Conservation (phyloP, 1,139 yeast species). For the Blastobotrys indianensis region DNA sequence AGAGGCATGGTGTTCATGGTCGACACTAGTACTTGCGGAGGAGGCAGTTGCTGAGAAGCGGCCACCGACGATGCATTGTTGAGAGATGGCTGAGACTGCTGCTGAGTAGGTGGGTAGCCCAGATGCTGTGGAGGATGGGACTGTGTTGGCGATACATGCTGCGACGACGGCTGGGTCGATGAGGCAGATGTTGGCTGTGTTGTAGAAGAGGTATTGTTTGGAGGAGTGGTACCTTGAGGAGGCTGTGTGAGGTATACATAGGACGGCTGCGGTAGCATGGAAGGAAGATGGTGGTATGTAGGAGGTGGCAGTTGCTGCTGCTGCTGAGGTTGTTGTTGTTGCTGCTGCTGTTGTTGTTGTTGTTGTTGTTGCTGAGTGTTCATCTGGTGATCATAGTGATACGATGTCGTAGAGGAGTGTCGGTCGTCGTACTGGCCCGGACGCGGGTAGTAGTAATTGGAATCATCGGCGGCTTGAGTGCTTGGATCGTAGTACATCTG, state of each 20-base stretch:
- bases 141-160: neutral
- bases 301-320: conserved; percentile 4
- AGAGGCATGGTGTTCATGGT: neutral
- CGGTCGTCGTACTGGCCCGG: conserved; percentile 8
- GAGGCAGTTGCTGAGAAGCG: conserved; percentile 7
- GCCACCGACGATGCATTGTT: conserved; percentile 2
- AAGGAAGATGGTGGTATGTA: neutral
- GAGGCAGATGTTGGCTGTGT: neutral
- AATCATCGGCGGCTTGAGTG: conserved; percentile 2
- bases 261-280: conserved; percentile 1
- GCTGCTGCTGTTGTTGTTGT: conserved; percentile 3
- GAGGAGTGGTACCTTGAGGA: neutral
- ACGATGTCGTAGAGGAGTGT: conserved; percentile 7
- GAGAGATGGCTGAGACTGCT: neutral
- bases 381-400: neutral
- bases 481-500: conserved; percentile 2
- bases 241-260: conserved; percentile 2
- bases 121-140: too few species aligned
- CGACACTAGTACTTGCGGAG: conserved; percentile 13
- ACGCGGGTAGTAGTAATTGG: conserved; percentile 8
- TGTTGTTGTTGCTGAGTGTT: conserved; percentile 3
- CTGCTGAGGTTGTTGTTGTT: conserved; percentile 2
- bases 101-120: neutral
- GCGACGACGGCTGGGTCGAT: neutral
- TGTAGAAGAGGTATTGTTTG: neutral